phyloP scores from a whole-genome alignment of 2,329 filamentous ascomycete species.

The Pestalotiopsis sp. region DNA sequence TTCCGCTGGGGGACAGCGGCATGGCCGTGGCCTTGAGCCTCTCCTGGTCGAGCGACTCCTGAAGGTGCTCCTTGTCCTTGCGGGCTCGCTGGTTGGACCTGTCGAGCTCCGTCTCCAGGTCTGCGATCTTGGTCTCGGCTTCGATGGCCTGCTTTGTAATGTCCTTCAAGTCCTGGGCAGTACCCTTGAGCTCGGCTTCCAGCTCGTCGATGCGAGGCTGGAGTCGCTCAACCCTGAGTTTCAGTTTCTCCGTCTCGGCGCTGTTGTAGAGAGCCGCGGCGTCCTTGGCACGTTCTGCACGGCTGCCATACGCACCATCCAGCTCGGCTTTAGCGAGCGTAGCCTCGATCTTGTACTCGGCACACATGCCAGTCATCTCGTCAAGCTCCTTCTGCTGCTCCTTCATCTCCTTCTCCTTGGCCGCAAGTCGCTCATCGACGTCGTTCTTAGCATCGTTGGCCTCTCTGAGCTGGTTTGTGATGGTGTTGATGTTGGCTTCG shows the following conservation, averaged over 20 bases:
- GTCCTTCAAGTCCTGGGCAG: conserved; percentile 31
- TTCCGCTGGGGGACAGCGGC: conserved; percentile 27
- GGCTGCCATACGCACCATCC: conserved; percentile 61
- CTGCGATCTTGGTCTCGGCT: conserved; percentile 34
- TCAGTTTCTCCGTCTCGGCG: conserved; percentile 33
- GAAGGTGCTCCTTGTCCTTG: conserved; percentile 32
- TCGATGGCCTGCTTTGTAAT: conserved; percentile 34
- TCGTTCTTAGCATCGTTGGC: conserved; percentile 30
- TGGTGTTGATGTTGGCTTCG: conserved; percentile 38
- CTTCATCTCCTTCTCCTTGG: conserved; percentile 42
- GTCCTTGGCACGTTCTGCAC: conserved; percentile 60
- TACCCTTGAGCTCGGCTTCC: conserved; percentile 69
- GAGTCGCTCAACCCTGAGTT: conserved; percentile 48
- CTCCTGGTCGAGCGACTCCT: conserved; percentile 33
- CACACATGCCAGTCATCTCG: conserved; percentile 49
- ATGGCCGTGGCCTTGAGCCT: conserved; percentile 25
- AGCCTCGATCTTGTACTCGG: conserved; percentile 63
- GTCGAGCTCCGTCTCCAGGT: conserved; percentile 33
- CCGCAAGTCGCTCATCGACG: conserved; percentile 27
- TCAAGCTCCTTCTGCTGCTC: conserved; percentile 36
- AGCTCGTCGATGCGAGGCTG: conserved; percentile 56
- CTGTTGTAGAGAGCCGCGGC: conserved; percentile 54
- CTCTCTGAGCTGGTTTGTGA: conserved; percentile 38
- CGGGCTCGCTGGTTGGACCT: conserved; percentile 25
- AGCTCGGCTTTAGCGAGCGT: conserved; percentile 63